phyloP scores from a whole-genome alignment of 805 yeast species.

The Candida namnaoensis region DNA sequence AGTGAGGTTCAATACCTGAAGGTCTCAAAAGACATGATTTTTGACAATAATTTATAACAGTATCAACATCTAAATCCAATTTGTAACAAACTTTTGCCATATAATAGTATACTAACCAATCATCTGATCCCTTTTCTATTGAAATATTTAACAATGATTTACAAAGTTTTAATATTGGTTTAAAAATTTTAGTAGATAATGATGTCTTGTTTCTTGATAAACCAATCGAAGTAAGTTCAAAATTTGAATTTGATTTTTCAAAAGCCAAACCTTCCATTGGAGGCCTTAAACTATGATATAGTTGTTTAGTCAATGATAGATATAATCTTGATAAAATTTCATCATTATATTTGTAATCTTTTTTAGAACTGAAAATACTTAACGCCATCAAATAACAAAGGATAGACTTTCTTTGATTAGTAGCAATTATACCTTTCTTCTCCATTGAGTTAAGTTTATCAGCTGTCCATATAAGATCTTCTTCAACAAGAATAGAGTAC shows the following conservation, averaged over 20 bases:
- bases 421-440: constrained; percentile 50
- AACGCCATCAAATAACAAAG: constrained; percentile 71
- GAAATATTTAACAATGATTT: too few species aligned
- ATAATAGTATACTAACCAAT: constrained; percentile 58
- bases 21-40: constrained; percentile 33
- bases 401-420: constrained; percentile 59
- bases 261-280: constrained; percentile 64
- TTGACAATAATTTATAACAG: constrained; percentile 32
- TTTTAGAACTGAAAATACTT: constrained; percentile 25
- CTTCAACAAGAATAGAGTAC: constrained; percentile 72
- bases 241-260: constrained; percentile 7
- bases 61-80: constrained; percentile 22
- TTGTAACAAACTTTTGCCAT: constrained; percentile 52
- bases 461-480: constrained; percentile 87
- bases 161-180: too few species aligned
- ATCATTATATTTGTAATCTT: constrained; percentile 9
- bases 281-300: constrained; percentile 32
- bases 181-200: too few species aligned
- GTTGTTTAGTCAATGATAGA: constrained; percentile 45
- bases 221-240: neutral
- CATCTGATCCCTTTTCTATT: constrained; percentile 16
- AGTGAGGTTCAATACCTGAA: constrained; percentile 67
- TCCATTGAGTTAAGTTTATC: constrained; percentile 66
- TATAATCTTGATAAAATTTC: constrained; percentile 35
- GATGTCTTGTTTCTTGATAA: too few species aligned